Base-by-base conservation (phyloP, 768 basidiomycete genomes). In the Paxillus ammoniavirescens region DNA sequence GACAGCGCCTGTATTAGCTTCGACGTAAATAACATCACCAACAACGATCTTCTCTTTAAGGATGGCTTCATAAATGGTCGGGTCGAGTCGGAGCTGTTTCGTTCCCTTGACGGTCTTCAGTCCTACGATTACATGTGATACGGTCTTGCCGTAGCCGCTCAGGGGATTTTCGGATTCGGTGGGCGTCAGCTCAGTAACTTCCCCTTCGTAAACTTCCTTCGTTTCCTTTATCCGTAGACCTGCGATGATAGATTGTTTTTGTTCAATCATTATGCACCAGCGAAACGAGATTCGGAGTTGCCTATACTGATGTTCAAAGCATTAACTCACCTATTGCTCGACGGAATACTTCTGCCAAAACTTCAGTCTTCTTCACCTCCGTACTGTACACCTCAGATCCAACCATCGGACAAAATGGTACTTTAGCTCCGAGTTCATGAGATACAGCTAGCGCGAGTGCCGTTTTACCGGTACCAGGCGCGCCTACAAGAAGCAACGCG, bases 351-450 rank as follows among this genome's bases (percentile, higher is more conserved):
- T 98, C 96, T 45, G 94, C 93, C 17, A 99, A 75, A 5, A 98
- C 95, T 67, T 98, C 97, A 2, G 97, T 98, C 81, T 99, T 99
- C 77, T 98, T 98, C 52, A 99, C 94, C 72, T 98, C 96, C 3
- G 91, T 86, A 38, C 87, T 91, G 67, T 97, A 98, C 56, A 98
- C 97, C 72, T 99, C 97, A 17, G 87, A 89, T 0, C 97, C 97
- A 41, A 98, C 97, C 93, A 98, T 98, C 5, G 94, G 93, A 69
- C 96, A 98, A 68, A 99, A 98, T 0, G 97, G 97, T 1, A 98
- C 95, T 64, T 97, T 97, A 18, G 82, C 74, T 0, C 97, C 97
- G 0, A 99, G 81, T 63, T 98, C 97, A 55, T 98, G 95, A 6
- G 93, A 88, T 26, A 98, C 82, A 0, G 93, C 97, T n/a, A 98